phyloP scores from a whole-genome alignment of 129 eudicot species.

The Flaveria sonorensis region DNA sequence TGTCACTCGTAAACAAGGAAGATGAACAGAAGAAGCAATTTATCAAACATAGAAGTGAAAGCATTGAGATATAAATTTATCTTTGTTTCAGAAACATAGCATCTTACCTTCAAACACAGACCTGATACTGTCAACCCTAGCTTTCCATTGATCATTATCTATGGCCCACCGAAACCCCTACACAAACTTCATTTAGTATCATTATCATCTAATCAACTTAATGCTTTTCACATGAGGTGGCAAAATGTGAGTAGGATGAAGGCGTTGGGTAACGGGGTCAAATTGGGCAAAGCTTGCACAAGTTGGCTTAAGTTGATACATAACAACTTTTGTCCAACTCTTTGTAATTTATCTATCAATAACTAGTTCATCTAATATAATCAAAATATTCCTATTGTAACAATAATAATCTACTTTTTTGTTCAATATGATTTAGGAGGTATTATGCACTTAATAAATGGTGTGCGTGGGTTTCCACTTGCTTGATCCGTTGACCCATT shows the following conservation, averaged over 20 bases:
- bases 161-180: constrained; percentile 99
- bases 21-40: background rate
- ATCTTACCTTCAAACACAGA: constrained; percentile 78
- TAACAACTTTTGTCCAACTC: background rate
- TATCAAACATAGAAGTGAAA: constrained; percentile 1
- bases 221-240: background rate
- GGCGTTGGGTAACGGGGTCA: background rate
- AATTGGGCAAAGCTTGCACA: background rate
- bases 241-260: background rate
- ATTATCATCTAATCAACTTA: constrained; percentile 3
- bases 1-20: background rate
- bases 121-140: constrained; percentile 87
- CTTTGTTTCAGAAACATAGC: background rate
- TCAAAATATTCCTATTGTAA: background rate
- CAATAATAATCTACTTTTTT: background rate
- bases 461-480: background rate
- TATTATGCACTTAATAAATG: background rate
- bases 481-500: background rate
- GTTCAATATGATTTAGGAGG: background rate
- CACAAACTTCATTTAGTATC: constrained; percentile 20
- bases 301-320: background rate
- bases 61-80: background rate
- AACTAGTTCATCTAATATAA: background rate
- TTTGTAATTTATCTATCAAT: background rate
- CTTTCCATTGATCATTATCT: constrained; percentile 89